These are phyloP conservation scores for Cochlearia excelsa DNA, from an alignment of 345 rosid species.

Conservation along the genomic window DNA sequence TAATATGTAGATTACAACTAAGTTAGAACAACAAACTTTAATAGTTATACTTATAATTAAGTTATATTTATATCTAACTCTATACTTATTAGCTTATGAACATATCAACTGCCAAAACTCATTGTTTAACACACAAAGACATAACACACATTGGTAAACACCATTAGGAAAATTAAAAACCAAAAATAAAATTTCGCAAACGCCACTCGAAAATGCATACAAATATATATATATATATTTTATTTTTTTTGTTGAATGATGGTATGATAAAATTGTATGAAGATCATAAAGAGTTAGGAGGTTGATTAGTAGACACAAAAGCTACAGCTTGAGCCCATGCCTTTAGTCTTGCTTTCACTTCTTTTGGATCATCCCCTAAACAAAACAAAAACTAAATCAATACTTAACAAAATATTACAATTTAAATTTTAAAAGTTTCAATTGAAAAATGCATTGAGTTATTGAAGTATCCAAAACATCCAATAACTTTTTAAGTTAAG, in stretches of 20 bases:
- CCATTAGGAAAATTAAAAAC: not conserved
- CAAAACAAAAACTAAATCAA: no score
- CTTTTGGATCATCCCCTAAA: conserved; percentile 85
- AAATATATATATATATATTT: not conserved
- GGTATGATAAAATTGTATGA: not conserved
- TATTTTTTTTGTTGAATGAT: not conserved
- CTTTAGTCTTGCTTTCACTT: conserved; percentile 88
- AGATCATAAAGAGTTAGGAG: conserved; percentile 36
- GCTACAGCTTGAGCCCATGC: conserved; percentile 99
- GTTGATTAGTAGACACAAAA: conserved; percentile 44
- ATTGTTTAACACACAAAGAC: not conserved
- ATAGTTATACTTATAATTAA: not conserved
- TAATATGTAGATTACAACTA: no score
- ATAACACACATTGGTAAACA: not conserved
- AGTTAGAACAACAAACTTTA: conserved; percentile 11
- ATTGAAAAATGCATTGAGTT: no score
- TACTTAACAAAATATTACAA: not conserved
- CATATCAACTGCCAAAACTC: conserved; percentile 18
- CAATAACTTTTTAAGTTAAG: no score
- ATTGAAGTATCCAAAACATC: no score
- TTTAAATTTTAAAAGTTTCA: not conserved
- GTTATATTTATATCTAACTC: not conserved
- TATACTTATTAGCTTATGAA: conserved; percentile 4
- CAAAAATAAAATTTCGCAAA: conserved; percentile 9
- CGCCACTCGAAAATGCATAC: conserved; percentile 18